Conservation (phyloP, 164 flowering plant species). For the Berberis thunbergii region DNA sequence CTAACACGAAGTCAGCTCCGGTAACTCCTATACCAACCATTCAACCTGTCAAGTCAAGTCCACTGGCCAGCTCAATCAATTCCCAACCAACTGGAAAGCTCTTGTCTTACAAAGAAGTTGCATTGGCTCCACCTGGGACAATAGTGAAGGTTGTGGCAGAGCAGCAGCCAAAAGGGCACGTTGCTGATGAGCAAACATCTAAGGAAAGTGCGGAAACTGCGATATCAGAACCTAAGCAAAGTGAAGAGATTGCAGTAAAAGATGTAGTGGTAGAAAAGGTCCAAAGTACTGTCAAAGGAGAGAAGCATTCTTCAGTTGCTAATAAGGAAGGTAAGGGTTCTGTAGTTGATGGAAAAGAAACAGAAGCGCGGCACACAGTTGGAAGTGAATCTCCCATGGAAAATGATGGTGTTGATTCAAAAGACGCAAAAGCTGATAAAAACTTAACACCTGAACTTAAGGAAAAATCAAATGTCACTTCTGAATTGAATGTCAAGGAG, state of each 20-base stretch:
- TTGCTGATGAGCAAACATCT: constrained; percentile 15
- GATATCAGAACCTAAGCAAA: constrained; percentile 12
- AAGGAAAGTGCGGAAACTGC: constrained; percentile 20
- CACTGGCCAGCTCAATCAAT: constrained; percentile 32
- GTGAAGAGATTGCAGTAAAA: constrained; percentile 15
- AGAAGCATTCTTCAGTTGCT: constrained; percentile 10
- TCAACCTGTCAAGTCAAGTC: constrained; percentile 31
- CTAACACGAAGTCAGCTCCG: constrained; percentile 43
- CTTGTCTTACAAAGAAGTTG: constrained; percentile 87
- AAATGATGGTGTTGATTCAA: constrained; percentile 10
- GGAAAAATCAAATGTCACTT: constrained; percentile 13
- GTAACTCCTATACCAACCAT: constrained; percentile 39
- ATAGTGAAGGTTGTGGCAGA: constrained; percentile 60
- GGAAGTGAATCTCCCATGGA: constrained; percentile 8
- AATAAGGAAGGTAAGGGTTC: constrained; percentile 12
- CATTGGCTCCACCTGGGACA: constrained; percentile 85
- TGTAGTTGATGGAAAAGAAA: constrained; percentile 12
- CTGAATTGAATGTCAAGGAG: constrained; percentile 15
- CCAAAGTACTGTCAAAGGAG: constrained; percentile 18
- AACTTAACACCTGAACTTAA: constrained; percentile 15
- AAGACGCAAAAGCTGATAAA: constrained; percentile 9
- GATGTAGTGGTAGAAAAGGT: constrained; percentile 15
- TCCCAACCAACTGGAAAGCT: constrained; percentile 61
- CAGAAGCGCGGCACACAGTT: constrained; percentile 7
- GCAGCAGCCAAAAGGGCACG: constrained; percentile 38